Conservation (phyloP, 441 rosid genomes). For the Iberis amara region DNA sequence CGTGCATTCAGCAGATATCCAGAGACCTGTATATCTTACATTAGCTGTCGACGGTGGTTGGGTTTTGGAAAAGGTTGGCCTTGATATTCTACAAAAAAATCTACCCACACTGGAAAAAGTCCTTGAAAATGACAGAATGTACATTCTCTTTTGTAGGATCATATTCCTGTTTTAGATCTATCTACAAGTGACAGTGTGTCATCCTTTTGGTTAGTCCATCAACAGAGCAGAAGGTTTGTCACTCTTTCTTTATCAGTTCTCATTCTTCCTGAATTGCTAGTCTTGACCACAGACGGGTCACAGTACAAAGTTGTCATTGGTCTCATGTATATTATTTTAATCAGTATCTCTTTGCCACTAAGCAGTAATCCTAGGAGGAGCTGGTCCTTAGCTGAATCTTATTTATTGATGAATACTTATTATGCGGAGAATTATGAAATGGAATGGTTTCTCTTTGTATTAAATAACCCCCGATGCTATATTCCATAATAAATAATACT, state of each 20-base stretch:
- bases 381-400: neutral
- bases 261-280: conserved; percentile 9
- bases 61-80: conserved; percentile 82
- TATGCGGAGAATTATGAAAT: conserved; percentile 6
- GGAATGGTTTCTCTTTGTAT: neutral
- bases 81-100: conserved; percentile 18
- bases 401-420: conserved; percentile 10
- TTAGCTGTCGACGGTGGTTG: conserved; percentile 83
- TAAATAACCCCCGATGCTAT: conserved; percentile 4
- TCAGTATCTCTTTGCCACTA: neutral
- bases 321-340: neutral
- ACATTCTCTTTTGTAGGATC: conserved; percentile 56
- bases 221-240: conserved; percentile 83
- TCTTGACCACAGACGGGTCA: conserved; percentile 14
- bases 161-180: conserved; percentile 73
- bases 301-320: conserved; percentile 11
- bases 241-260: conserved; percentile 14
- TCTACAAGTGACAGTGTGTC: conserved; percentile 61
- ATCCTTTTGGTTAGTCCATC: conserved; percentile 95
- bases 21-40: conserved; percentile 72
- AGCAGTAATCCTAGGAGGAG: conserved; percentile 16
- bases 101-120: conserved; percentile 5
- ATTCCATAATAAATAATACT: neutral
- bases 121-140: conserved; percentile 11
- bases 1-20: conserved; percentile 69